Evolutionary conservation across 192 early-diverging fungal genomes (phyloP), one percentile per base, ranked within the genome.

Genomic region (Obelidium mucronatum): DNA sequence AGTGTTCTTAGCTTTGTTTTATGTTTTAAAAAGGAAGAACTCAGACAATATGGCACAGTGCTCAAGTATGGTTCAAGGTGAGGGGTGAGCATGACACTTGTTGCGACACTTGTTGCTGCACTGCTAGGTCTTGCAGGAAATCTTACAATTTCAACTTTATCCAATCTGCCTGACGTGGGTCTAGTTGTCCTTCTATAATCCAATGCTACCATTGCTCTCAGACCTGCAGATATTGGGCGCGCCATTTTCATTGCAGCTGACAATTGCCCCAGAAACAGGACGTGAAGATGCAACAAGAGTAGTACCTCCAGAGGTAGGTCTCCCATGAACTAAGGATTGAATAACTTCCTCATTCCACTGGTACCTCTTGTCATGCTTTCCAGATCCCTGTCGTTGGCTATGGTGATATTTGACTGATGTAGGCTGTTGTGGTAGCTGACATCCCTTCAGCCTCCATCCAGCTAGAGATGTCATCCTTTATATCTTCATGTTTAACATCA

Each of bases 201-300:
- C 4, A 51, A 28, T 6, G 69, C 52, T 6, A 17, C 35, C 1
- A 40, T 54, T 40, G 60, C 42, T 34, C 60, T 33, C 13, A 74
- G 8, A 8, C 72, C 72, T 0, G 72, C 72, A 48, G 72, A 74
- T 30, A 74, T n/a, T 17, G 72, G 72, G 4, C 72, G 11, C 33
- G 52, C 39, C 72, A 62, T 60, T 6, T 22, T 35, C n/a, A 74
- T 39, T 15, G 60, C 72, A 22, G 26, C 37, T 4, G n/a, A 35
- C 72, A 74, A n/a, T 62, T 17, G 22, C 28, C 6, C 37, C 59
- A 22, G 72, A 31, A 19, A 30, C 13, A 6, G 72, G 72, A 36
- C 69, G 51, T 37, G 72, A 31, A 8, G 33, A 42, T 34, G 24
- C 66, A 19, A 64, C 31, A 15, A 26, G 66, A 51, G 55, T 58